Percentiles rank a stretch among this genome's conserved stretches.
Evolutionary conservation across 495 filamentous ascomycete species (phyloP).

Genomic region (Thermothielavioides terrestris): DNA sequence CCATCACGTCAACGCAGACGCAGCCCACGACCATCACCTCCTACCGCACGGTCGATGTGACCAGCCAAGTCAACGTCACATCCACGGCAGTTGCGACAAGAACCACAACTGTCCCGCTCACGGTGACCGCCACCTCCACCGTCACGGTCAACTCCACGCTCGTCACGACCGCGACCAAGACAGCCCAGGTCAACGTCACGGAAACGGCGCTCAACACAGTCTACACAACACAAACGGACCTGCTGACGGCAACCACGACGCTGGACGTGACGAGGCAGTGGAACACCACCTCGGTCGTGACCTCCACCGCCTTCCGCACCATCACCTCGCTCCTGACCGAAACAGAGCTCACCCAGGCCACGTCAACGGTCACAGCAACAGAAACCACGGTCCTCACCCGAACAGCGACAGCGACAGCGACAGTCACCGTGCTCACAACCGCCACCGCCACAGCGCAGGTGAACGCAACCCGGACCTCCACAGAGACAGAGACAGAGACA

Average conservation of each 20-base stretch:
- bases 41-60: not conserved
- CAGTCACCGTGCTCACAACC: not conserved
- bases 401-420: not conserved
- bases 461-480: not conserved
- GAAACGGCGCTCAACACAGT: not conserved
- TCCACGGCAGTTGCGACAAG: not conserved
- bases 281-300: too few relatives aligned
- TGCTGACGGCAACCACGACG: not conserved
- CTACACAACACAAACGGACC: not conserved
- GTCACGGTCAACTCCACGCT: not conserved
- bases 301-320: not conserved
- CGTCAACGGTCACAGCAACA: too few relatives aligned
- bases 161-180: not conserved
- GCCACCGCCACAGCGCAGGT: not conserved
- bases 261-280: not conserved
- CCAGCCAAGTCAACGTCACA: not conserved
- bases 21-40: not conserved
- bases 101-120: not conserved
- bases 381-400: too few relatives aligned
- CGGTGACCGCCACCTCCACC: not conserved
- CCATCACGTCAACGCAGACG: not conserved
- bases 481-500: not conserved
- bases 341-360: too few relatives aligned
- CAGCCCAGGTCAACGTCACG: not conserved
- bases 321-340: too few relatives aligned